Percentiles rank a stretch among this genome's conserved stretches.
These are phyloP conservation scores for Penicillium steckii DNA, from an alignment of 495 filamentous ascomycete genomes.

Conservation along the genomic window DNA sequence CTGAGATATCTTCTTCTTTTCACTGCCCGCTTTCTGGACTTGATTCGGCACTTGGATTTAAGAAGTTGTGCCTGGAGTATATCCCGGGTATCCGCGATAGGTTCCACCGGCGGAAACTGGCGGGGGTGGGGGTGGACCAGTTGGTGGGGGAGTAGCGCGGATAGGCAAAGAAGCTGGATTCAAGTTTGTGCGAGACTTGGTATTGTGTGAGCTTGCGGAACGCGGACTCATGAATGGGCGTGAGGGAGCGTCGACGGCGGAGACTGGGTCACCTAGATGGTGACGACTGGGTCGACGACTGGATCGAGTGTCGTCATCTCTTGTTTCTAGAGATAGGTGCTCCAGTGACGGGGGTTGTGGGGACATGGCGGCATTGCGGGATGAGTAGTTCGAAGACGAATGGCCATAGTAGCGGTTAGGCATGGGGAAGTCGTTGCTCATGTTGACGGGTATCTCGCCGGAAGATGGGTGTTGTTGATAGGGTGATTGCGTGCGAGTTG, in stretches of 20 bases:
- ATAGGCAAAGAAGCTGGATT: constrained; percentile 42
- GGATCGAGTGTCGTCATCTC: constrained; percentile 33
- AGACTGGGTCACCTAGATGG: constrained; percentile 34
- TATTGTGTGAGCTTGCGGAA: constrained; percentile 39
- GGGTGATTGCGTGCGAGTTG: constrained; percentile 51
- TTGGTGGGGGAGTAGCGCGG: constrained; percentile 42
- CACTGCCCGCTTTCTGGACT: no score
- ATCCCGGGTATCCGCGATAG: constrained; percentile 33
- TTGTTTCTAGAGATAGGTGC: constrained; percentile 40
- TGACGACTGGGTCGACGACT: constrained; percentile 40
- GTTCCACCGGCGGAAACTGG: constrained; percentile 32
- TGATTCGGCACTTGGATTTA: no score
- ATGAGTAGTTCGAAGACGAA: constrained; percentile 21
- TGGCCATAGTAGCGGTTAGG: constrained; percentile 23
- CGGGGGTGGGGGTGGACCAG: constrained; percentile 39
- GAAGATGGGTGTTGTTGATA: constrained; percentile 57
- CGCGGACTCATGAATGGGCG: constrained; percentile 36
- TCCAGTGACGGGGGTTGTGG: constrained; percentile 39
- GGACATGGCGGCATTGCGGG: constrained; percentile 28
- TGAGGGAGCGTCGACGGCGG: constrained; percentile 37
- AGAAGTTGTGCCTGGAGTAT: constrained; percentile 20
- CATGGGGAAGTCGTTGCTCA: constrained; percentile 40
- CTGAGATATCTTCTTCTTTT: constrained; percentile 2
- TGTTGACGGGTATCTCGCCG: constrained; percentile 65
- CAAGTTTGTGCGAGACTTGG: constrained; percentile 34